Evolutionary conservation across 352 stramenopile genomes (phyloP), one percentile per base, ranked within the genome.

Genomic region (Phytophthora cryptogea): DNA sequence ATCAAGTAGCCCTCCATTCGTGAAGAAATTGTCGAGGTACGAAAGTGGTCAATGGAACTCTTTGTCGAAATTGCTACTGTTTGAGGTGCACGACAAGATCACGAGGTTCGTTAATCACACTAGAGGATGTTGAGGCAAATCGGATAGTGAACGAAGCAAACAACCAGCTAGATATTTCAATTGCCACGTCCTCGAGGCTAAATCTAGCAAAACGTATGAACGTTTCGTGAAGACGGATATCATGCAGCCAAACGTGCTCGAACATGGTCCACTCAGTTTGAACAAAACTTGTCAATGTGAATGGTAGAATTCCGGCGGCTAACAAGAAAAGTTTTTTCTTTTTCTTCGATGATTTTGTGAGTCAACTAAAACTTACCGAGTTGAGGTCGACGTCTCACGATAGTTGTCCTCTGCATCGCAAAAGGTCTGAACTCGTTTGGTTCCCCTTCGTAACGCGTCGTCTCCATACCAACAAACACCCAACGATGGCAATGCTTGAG

Each of bases 1-100:
- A 91, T 86, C 63, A 91, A 77, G 61, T 78, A 91, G 35, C 82
- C 79, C 52, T 91, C 82, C 82, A 91, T 91, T 20, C 26, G 20
- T 23, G 7, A 30, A 56, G 16, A 8, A 42, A 6, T 26, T 13
- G n/a, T n/a, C 33, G 17, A 23, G 20, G 20, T 2, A 41, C 35
- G 4, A 14, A 28, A 44, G 26, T 28, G 31, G 28, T 27, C 8
- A 43, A 16, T 32, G 43, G 9, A 54, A 40, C 5, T 39, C n/a
- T n/a, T 39, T 4, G 8, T n/a, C 20, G 13, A 8, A 28, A 16
- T 44, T 44, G 14, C 14, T 42, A 8, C 10, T 37, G 2, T 41
- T 33, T 11, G 49, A 35, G 16, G 20, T 16, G 14, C 13, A 26
- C 23, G 51, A 56, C 46, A 67, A 67, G 52, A 41, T 39, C 8